Conservation (phyloP, 495 filamentous ascomycete genomes). For the Hypoxylon cercidicola region DNA sequence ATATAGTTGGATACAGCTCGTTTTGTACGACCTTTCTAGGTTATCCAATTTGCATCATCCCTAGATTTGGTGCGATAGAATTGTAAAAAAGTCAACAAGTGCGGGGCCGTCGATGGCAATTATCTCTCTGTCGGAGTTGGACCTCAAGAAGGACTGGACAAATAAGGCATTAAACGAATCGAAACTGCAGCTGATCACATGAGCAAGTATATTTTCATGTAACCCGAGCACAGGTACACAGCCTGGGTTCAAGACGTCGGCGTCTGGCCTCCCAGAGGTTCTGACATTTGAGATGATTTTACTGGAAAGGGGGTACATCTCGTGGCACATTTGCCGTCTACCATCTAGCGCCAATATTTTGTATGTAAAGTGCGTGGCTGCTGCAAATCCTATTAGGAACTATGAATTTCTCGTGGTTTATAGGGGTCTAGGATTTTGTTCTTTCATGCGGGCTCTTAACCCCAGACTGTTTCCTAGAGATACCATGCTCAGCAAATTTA, state of each 20-base stretch:
- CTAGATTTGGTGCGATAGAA: no score
- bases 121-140: no score
- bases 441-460: neutral
- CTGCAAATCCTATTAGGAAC: neutral
- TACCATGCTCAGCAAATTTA: neutral
- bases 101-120: no score
- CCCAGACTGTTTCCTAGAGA: neutral
- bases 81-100: no score
- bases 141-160: no score
- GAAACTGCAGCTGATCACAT: no score
- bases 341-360: neutral
- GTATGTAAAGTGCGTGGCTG: neutral
- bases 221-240: no score
- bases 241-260: conserved; percentile 30
- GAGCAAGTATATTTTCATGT: no score
- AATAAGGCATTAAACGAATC: no score
- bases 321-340: neutral
- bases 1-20: no score
- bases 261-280: conserved; percentile 7
- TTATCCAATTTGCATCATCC: no score
- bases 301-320: neutral
- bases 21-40: no score
- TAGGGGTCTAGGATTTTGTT: neutral
- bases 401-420: neutral
- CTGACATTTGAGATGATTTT: neutral